Percentiles rank a stretch among this genome's conserved stretches.
Conservation (phyloP, 1,139 yeast species). For the Nakaseomyces kungkrabaensis region DNA sequence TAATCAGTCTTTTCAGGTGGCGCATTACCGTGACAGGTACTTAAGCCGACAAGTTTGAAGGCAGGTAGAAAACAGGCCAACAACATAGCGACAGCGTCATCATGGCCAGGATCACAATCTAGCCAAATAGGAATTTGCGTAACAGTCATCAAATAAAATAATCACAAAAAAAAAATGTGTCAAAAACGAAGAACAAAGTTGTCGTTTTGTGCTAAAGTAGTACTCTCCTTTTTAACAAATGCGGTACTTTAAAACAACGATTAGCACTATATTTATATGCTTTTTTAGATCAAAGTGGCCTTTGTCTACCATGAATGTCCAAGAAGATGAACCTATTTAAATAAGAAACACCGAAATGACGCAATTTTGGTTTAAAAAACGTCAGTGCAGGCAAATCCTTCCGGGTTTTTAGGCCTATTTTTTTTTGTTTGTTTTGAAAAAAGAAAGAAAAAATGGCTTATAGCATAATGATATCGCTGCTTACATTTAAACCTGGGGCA, state of each 20-base stretch:
- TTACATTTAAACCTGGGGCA: no score
- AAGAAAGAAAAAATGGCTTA: neutral
- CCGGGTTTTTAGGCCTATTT: no score
- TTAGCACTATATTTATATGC: no score
- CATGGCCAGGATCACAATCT: slow-evolving; percentile 94
- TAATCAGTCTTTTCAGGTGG: slow-evolving; percentile 56
- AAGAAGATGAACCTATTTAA: no score
- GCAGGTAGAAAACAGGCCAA: slow-evolving; percentile 51
- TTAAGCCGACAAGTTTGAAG: slow-evolving; percentile 57
- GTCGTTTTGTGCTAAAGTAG: neutral
- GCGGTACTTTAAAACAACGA: no score
- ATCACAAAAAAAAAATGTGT: neutral
- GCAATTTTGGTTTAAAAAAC: neutral
- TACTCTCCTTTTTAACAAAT: no score
- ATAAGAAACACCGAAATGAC: neutral
- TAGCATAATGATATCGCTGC: no score
- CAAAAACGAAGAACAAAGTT: neutral
- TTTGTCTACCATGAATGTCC: no score
- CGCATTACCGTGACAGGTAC: slow-evolving; percentile 79
- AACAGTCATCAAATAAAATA: slow-evolving; percentile 13
- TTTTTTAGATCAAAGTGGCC: no score
- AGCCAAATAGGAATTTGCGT: slow-evolving; percentile 57
- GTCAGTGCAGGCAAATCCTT: neutral
- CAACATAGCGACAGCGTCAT: slow-evolving; percentile 72
- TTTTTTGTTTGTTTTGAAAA: neutral